Conservation (phyloP, 306 rosid genomes). For the Potentilla sterilis region DNA sequence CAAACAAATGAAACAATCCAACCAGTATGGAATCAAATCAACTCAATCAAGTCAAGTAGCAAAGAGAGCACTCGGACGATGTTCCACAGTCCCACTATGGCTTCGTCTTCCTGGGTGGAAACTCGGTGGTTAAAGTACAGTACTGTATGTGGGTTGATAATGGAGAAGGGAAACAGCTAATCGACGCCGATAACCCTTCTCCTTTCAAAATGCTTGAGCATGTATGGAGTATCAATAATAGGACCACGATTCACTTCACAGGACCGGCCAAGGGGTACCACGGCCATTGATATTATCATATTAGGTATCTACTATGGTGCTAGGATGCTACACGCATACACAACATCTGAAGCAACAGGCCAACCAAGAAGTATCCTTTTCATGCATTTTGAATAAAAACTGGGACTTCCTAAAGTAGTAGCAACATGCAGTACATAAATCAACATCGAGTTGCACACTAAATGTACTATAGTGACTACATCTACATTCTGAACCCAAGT, state of each 20-base stretch:
- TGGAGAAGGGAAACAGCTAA: background rate
- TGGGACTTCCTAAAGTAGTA: background rate
- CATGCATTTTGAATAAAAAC: background rate
- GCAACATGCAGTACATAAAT: background rate
- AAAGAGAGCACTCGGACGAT: background rate
- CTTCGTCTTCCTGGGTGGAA: background rate
- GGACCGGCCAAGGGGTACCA: background rate
- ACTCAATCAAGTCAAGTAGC: background rate
- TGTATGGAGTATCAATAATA: background rate
- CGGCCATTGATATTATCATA: background rate
- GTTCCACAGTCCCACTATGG: background rate
- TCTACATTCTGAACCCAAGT: background rate
- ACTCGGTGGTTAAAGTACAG: background rate
- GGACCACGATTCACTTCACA: background rate
- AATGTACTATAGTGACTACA: background rate
- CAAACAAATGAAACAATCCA: background rate
- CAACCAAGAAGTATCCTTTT: background rate
- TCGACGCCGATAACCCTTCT: background rate
- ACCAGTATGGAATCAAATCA: background rate
- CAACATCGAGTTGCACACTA: background rate
- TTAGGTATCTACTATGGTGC: background rate
- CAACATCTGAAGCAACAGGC: background rate
- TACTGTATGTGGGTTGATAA: background rate
- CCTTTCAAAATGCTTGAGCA: background rate
- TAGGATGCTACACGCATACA: background rate